Percentiles rank a stretch among this genome's conserved stretches.
These are phyloP conservation scores for Fusarium mangiferae DNA, from an alignment of 2,329 filamentous ascomycete species.

Conservation along the genomic window DNA sequence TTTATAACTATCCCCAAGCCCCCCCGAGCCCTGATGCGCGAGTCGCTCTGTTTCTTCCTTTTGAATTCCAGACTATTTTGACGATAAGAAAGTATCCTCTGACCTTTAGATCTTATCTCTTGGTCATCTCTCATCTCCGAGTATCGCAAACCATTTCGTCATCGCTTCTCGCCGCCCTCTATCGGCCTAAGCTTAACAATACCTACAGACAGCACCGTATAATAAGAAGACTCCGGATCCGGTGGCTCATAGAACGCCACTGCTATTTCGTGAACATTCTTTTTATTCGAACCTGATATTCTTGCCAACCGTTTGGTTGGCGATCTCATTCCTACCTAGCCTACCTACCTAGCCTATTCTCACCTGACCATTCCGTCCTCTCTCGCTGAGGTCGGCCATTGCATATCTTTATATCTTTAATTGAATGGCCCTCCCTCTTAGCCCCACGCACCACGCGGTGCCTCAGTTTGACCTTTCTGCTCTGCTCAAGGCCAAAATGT, in stretches of 20 bases:
- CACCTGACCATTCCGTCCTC: slow-evolving; percentile 15
- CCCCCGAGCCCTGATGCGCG: slow-evolving; percentile 31
- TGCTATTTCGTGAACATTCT: slow-evolving; percentile 20
- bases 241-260: slow-evolving; percentile 38
- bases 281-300: slow-evolving; percentile 9
- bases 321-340: slow-evolving; percentile 21
- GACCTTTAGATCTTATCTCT: slow-evolving; percentile 19
- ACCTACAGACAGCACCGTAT: neutral
- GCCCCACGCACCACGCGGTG: slow-evolving; percentile 48
- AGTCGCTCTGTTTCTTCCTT: slow-evolving; percentile 22
- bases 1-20: slow-evolving; percentile 38
- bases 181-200: slow-evolving; percentile 18
- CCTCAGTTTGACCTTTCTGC: slow-evolving; percentile 51
- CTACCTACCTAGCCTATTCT: neutral
- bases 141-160: slow-evolving; percentile 30
- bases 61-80: slow-evolving; percentile 22
- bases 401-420: slow-evolving; percentile 27
- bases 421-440: slow-evolving; percentile 49
- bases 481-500: slow-evolving; percentile 52
- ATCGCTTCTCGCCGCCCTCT: slow-evolving; percentile 28
- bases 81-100: slow-evolving; percentile 7
- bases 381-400: slow-evolving; percentile 33
- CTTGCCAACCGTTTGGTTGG: slow-evolving; percentile 39
- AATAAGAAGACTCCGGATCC: slow-evolving; percentile 32
- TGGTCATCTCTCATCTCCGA: slow-evolving; percentile 12